These are phyloP conservation scores for Borealophlyctis nickersoniae DNA, from an alignment of 192 early-diverging fungal species.

Conservation along the genomic window DNA sequence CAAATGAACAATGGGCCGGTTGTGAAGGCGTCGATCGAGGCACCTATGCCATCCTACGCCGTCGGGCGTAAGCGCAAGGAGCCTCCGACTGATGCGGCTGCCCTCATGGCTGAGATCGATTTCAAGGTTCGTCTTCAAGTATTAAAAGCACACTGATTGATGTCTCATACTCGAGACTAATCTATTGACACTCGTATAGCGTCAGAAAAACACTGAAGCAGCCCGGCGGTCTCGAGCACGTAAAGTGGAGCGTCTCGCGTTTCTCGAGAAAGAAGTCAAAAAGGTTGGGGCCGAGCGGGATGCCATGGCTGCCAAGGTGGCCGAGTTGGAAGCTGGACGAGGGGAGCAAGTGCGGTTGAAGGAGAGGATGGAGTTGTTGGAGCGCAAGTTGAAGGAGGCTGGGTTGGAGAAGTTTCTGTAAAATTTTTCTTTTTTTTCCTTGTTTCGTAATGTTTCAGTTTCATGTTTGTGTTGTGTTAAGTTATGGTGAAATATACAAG, in stretches of 20 bases:
- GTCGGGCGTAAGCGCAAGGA: constrained; percentile 46
- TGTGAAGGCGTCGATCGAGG: not conserved
- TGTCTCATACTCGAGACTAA: too few relatives aligned
- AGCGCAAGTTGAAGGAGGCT: too few relatives aligned
- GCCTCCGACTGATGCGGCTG: constrained; percentile 32
- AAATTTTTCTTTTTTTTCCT: too few relatives aligned
- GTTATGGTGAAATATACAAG: too few relatives aligned
- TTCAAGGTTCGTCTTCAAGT: too few relatives aligned
- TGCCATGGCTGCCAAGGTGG: constrained; percentile 16
- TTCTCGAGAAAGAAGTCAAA: constrained; percentile 75
- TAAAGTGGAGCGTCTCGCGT: constrained; percentile 64
- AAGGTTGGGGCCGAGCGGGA: constrained; percentile 62
- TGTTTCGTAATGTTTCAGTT: too few relatives aligned
- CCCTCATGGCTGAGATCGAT: constrained; percentile 38
- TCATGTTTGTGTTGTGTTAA: too few relatives aligned
- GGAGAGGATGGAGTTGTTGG: too few relatives aligned
- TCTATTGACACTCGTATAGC: too few relatives aligned
- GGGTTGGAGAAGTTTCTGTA: too few relatives aligned
- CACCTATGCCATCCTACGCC: not conserved
- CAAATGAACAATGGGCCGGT: not conserved
- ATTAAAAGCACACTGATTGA: too few relatives aligned
- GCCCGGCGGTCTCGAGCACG: constrained; percentile 86
- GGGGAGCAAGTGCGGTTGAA: not conserved
- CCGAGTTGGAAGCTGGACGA: constrained; percentile 8
- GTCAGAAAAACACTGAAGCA: constrained; percentile 79